Conservation (phyloP, 257 asterid genomes). For the Datura wrightii region DNA sequence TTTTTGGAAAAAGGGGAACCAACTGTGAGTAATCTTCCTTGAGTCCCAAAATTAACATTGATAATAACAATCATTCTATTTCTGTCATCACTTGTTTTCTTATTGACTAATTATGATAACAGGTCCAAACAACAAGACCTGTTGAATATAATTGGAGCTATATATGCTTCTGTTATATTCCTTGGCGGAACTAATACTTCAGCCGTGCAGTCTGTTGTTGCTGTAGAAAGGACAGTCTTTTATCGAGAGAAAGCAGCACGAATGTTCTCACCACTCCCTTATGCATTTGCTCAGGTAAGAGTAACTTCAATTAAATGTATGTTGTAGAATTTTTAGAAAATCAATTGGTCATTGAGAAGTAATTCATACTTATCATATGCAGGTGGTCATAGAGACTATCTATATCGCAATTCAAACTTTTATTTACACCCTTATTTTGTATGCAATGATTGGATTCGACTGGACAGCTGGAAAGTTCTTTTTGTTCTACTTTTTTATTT, state of each 20-base stretch:
- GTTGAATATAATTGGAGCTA: constrained; percentile 72
- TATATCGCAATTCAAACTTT: constrained; percentile 67
- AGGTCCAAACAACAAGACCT: constrained; percentile 79
- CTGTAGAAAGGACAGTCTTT: constrained; percentile 81
- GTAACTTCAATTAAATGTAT: not conserved
- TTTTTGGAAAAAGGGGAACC: constrained; percentile 71
- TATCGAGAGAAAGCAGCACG: constrained; percentile 91
- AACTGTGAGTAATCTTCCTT: constrained; percentile 52
- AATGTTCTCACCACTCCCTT: constrained; percentile 80
- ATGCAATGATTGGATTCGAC: constrained; percentile 81
- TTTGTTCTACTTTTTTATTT: constrained; percentile 75
- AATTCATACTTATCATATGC: constrained; percentile 27
- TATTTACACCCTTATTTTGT: constrained; percentile 72
- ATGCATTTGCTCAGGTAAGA: constrained; percentile 69
- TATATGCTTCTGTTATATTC: constrained; percentile 80
- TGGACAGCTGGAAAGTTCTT: constrained; percentile 63
- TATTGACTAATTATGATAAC: constrained; percentile 26
- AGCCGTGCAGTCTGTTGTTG: constrained; percentile 76
- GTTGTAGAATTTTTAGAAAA: not conserved
- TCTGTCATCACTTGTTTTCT: not conserved
- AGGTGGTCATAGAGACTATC: constrained; percentile 74
- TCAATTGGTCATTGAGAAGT: constrained; percentile 1
- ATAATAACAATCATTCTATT: not conserved
- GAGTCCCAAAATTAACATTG: constrained; percentile 16
- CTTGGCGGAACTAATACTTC: constrained; percentile 84